phyloP scores from a whole-genome alignment of 2,329 filamentous ascomycete genomes.

The Aureobasidium zeae region DNA sequence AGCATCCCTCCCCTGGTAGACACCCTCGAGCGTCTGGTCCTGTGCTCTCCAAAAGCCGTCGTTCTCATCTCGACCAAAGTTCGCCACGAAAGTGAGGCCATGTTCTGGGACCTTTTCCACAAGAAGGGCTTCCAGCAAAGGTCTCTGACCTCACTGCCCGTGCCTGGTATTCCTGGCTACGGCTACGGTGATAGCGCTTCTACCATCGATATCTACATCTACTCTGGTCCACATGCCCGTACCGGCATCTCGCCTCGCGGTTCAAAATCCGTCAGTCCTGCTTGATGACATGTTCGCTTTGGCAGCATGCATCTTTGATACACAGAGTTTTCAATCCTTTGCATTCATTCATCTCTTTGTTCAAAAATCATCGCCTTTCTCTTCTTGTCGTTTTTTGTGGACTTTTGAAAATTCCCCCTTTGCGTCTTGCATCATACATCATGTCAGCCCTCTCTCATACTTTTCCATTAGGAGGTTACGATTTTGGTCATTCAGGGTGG shows the following conservation, averaged over 20 bases:
- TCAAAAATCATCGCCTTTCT: no score
- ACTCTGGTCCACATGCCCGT: constrained; percentile 20
- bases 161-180: constrained; percentile 27
- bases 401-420: no score
- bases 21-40: constrained; percentile 44
- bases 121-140: constrained; percentile 26
- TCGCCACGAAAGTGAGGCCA: constrained; percentile 54
- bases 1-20: constrained; percentile 54
- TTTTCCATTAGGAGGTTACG: no score
- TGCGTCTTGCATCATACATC: no score
- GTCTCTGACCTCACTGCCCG: constrained; percentile 23
- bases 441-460: no score
- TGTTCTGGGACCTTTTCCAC: constrained; percentile 55
- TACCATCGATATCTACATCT: constrained; percentile 29
- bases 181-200: constrained; percentile 30
- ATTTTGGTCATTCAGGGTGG: no score
- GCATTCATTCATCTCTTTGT: no score
- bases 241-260: neutral
- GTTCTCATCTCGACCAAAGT: constrained; percentile 57
- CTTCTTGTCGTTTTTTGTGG: no score
- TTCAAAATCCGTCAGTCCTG: constrained; percentile 1
- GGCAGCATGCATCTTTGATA: no score
- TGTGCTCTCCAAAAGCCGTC: constrained; percentile 40
- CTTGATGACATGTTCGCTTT: no score
- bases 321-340: no score